Base-by-base conservation (phyloP, 2,329 filamentous ascomycete genomes). In the Pseudonectria buxi region DNA sequence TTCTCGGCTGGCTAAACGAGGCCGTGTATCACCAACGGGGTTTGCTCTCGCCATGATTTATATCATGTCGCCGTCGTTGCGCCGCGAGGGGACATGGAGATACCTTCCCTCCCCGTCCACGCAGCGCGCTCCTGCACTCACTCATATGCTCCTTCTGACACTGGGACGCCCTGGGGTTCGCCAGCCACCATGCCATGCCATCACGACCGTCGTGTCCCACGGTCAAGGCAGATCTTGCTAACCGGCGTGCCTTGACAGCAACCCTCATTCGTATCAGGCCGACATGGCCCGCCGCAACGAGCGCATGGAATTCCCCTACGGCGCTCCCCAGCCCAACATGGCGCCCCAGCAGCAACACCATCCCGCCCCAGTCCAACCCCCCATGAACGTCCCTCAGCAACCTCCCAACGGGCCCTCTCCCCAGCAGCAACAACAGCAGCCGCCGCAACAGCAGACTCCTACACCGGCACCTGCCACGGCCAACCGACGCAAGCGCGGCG, bases 281-380 rank as follows among this genome's bases (percentile, higher is more conserved):
- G 69, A 74, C 44, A 68, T 75, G 69, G 62, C 57, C 45, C 62
- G 63, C 41, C 63, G 64, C 37, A 60, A 59, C 48, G 64, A 67
- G 44, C 61, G 62, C 36, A 64, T 65, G 50, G 62, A 67, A 14
- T 67, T 67, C 38, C 57, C 61, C 30, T 68, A 67, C 35, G 59
- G 56, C 42, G 51, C 54, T 28, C 52, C 61, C 31, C 62, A 65
- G 46, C 58, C 61, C 32, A 61, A 59, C 45, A 61, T 65, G 55
- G 47, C 55, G 26, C 54, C 58, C 32, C 57, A 55, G 40, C 51
- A 51, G 39, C 58, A 60, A 44, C 60, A 63, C 36, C 62, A 67
- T 43, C 51, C 58, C 31, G 51, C 57, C 18, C 62, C 64, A 33
- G 58, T 58, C 33, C 64, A 64, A 51, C 59, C 60, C 47, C 54